Base-by-base conservation (phyloP, 1,284 basidiomycete species). In the Microstroma glucosiphilum region DNA sequence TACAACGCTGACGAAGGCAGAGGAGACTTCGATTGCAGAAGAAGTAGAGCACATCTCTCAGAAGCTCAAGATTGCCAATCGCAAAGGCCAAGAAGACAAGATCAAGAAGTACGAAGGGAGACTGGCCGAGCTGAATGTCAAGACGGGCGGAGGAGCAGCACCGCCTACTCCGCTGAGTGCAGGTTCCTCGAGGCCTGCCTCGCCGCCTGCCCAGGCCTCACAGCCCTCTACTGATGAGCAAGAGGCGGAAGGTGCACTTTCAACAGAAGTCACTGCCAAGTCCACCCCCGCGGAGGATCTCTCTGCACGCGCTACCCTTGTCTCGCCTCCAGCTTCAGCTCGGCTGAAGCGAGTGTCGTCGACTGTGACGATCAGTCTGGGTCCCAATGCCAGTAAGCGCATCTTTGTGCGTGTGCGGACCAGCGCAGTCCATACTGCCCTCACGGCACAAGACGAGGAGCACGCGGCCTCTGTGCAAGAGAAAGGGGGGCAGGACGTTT, bases 51-150 rank as follows among this genome's bases (percentile, higher is more conserved):
- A 75, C 48, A 69, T 83, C 57, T 73, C 81, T 37, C 83, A 83
- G 65, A 83, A 83, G 73, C 77, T 83, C 64, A 83, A 83, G 75
- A 83, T 83, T 56, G 82, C 81, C 0, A 70, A 73, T 58, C 70
- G 83, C 57, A 83, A 83, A 70, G 81, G 81, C 49, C 82, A 83
- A 64, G 56, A 67, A 46, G 82, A 83, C 64, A 83, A 83, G 74
- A 76, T 83, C 59, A 75, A 75, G 58, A 83, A 83, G 72, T 83
- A 83, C 72, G 80, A 82, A 61, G 73, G 77, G 53, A 72, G 82
- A 15, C 71, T 83, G 57, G 66, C 66, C 6, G 80, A 82, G 67
- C 70, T 83, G 0, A 82, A 82, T 2, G 76, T 83, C 0, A 65
- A 71, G 15, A 66, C 73, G 8, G 71, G 74, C 1, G 63, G 63